These are phyloP conservation scores for Microascus cirrosus DNA, from an alignment of 2,329 filamentous ascomycete species.

Conservation along the genomic window DNA sequence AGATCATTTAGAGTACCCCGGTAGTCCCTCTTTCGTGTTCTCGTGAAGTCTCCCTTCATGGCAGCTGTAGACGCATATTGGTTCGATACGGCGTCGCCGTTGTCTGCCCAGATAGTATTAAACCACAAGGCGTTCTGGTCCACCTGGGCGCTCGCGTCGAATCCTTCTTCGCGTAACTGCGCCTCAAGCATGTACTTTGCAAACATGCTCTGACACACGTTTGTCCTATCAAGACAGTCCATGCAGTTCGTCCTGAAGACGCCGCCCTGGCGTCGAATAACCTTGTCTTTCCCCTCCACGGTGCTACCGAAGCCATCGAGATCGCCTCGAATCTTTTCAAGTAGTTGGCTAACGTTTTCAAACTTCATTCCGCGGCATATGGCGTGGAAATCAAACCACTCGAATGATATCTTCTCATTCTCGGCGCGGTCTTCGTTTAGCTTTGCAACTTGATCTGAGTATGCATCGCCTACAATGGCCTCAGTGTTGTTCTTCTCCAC, in stretches of 20 bases:
- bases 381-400: slow-evolving; percentile 96
- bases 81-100: slow-evolving; percentile 88
- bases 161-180: slow-evolving; percentile 66
- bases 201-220: slow-evolving; percentile 89
- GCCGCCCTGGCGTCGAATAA: slow-evolving; percentile 50
- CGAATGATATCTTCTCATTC: slow-evolving; percentile 49
- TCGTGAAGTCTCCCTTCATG: slow-evolving; percentile 92
- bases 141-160: slow-evolving; percentile 61
- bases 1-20: slow-evolving; percentile 86
- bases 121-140: slow-evolving; percentile 86
- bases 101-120: slow-evolving; percentile 94
- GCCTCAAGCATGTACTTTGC: slow-evolving; percentile 71
- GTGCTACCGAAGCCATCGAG: slow-evolving; percentile 65
- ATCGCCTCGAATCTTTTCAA: slow-evolving; percentile 57
- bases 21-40: slow-evolving; percentile 82
- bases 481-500: slow-evolving; percentile 86
- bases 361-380: slow-evolving; percentile 96
- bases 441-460: slow-evolving; percentile 53
- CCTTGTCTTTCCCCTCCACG: slow-evolving; percentile 34
- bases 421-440: slow-evolving; percentile 54
- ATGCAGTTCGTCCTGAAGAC: slow-evolving; percentile 94
- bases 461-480: slow-evolving; percentile 65
- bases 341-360: slow-evolving; percentile 76
- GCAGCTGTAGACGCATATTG: slow-evolving; percentile 94
- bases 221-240: slow-evolving; percentile 94